Percentiles rank a stretch among this genome's conserved stretches.
phyloP scores from a whole-genome alignment of 2,329 filamentous ascomycete species.

The Gyromitra esculenta region DNA sequence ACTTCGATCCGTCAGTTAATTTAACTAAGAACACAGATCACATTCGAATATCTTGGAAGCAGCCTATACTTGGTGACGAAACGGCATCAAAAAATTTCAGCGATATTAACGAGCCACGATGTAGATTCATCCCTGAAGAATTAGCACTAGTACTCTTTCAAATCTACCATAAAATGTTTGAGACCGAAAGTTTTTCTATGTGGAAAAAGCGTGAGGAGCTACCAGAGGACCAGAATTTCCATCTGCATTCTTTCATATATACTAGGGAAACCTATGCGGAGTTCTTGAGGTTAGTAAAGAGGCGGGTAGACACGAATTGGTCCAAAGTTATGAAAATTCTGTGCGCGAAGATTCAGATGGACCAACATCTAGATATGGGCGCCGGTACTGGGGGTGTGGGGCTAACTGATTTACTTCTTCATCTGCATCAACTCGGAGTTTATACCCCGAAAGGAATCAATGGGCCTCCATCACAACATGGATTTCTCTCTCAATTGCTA shows the following conservation, averaged over 20 bases:
- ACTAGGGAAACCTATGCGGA: constrained; percentile 38
- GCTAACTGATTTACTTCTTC: background rate
- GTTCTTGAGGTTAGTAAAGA: constrained; percentile 38
- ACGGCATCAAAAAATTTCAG: background rate
- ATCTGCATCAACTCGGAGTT: constrained; percentile 12
- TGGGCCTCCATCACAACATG: background rate
- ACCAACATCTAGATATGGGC: constrained; percentile 18
- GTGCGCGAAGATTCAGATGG: constrained; percentile 6
- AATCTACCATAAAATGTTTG: constrained; percentile 64
- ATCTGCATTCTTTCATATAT: constrained; percentile 13
- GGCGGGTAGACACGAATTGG: constrained; percentile 42
- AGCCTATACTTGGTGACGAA: constrained; percentile 43
- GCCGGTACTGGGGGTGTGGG: background rate
- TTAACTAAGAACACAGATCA: background rate
- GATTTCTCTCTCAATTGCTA: background rate
- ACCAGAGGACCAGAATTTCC: constrained; percentile 59
- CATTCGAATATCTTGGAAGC: constrained; percentile 44
- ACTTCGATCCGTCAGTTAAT: background rate
- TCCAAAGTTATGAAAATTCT: constrained; percentile 30
- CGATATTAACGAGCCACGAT: background rate
- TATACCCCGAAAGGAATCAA: background rate
- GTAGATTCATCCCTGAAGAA: background rate
- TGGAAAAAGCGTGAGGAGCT: background rate
- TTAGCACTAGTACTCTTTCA: constrained; percentile 59
- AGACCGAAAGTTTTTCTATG: constrained; percentile 8